Conservation (phyloP, 768 basidiomycete species). For the Pulveroboletus ravenelii region DNA sequence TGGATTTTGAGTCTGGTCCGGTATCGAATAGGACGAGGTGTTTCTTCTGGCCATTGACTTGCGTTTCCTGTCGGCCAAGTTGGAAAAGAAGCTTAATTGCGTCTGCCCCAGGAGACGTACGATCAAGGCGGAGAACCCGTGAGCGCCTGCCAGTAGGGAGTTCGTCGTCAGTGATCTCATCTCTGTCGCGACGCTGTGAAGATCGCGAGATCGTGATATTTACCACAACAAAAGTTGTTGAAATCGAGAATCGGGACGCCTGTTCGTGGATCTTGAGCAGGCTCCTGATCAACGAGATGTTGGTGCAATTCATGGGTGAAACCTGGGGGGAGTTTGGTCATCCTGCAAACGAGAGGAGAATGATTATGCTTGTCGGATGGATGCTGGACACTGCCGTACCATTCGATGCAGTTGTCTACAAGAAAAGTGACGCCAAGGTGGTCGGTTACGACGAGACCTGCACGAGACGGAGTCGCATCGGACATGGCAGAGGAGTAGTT, state of each 20-base stretch:
- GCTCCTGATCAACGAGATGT: constrained; percentile 51
- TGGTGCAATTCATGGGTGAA: constrained; percentile 68
- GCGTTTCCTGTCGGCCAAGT: constrained; percentile 46
- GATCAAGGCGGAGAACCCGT: constrained; percentile 79
- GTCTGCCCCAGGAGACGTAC: constrained; percentile 35
- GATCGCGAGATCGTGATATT: constrained; percentile 2
- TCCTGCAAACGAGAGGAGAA: constrained; percentile 39
- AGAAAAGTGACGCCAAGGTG: constrained; percentile 54
- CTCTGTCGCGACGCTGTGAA: not conserved
- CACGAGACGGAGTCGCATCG: constrained; percentile 8
- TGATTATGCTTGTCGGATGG: not conserved
- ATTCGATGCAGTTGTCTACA: constrained; percentile 79
- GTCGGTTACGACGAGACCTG: constrained; percentile 32
- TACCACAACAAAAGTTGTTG: constrained; percentile 68
- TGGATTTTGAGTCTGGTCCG: constrained; percentile 71
- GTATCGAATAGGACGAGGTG: constrained; percentile 76
- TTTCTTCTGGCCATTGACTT: constrained; percentile 38
- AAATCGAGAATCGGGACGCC: constrained; percentile 67
- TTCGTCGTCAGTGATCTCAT: not conserved
- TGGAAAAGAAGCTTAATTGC: not conserved
- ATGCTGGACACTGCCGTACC: constrained; percentile 37
- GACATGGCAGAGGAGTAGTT: constrained; percentile 6
- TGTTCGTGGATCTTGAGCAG: constrained; percentile 38
- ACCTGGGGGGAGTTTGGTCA: constrained; percentile 73
- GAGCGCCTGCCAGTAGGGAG: constrained; percentile 49